These are phyloP conservation scores for Geotrichum bryndzae DNA, from an alignment of 1,139 yeast genomes.

Conservation along the genomic window DNA sequence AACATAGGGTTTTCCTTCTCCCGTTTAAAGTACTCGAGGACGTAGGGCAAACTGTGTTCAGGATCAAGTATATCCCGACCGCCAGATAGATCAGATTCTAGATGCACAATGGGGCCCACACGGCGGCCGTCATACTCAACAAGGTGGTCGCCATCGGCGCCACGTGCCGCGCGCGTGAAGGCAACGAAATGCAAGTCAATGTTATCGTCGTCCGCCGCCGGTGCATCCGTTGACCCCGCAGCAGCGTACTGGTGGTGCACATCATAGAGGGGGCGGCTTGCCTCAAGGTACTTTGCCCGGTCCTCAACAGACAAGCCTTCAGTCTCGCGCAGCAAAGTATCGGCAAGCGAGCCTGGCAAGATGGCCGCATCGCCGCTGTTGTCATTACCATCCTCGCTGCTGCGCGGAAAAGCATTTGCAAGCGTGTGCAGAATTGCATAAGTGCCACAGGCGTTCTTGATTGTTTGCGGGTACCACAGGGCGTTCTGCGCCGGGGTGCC, in stretches of 20 bases:
- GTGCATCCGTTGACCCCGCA: slow-evolving; percentile 77
- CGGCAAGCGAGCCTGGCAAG: slow-evolving; percentile 31
- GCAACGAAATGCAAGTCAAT: slow-evolving; percentile 74
- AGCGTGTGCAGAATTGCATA: slow-evolving; percentile 78
- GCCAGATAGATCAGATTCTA: slow-evolving; percentile 44
- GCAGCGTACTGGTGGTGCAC: slow-evolving; percentile 56
- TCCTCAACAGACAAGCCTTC: slow-evolving; percentile 35
- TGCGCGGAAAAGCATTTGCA: slow-evolving; percentile 48
- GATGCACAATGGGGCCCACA: slow-evolving; percentile 55
- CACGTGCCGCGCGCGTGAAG: slow-evolving; percentile 47
- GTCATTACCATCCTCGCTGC: neutral
- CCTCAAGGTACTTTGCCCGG: slow-evolving; percentile 45
- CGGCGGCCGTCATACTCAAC: slow-evolving; percentile 90
- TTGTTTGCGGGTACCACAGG: slow-evolving; percentile 75
- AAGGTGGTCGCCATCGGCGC: slow-evolving; percentile 45
- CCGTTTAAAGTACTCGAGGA: slow-evolving; percentile 57
- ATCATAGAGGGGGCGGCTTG: slow-evolving; percentile 42
- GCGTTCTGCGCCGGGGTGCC: slow-evolving; percentile 31
- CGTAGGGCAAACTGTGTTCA: slow-evolving; percentile 46
- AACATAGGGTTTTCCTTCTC: slow-evolving; percentile 30
- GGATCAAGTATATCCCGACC: slow-evolving; percentile 50
- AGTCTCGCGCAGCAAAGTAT: slow-evolving; percentile 30
- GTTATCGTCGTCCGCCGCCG: slow-evolving; percentile 54
- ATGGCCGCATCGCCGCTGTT: slow-evolving; percentile 17
- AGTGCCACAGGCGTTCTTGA: slow-evolving; percentile 88